Percentiles rank a stretch among this genome's conserved stretches.
Evolutionary conservation across 305 asterid species (phyloP).

Genomic region (Fraxinus nigra): DNA sequence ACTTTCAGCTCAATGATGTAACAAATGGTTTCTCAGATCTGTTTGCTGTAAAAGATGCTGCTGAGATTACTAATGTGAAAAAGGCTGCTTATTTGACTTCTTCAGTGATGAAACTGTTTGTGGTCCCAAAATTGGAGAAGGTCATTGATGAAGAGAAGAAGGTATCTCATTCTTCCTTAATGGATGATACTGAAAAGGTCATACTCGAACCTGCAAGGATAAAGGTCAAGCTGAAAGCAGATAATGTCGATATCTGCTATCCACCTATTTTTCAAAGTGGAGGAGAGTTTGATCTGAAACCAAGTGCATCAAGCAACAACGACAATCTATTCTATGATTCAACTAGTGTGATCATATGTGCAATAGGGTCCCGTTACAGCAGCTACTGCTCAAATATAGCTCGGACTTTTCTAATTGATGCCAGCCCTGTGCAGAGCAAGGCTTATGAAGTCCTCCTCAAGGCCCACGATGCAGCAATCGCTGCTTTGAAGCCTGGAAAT

Average conservation of each 20-base stretch:
- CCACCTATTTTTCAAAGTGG: conserved; percentile 89
- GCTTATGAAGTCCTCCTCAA: conserved; percentile 71
- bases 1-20: conserved; percentile 50
- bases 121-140: conserved; percentile 70
- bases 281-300: conserved; percentile 64
- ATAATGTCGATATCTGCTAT: conserved; percentile 74
- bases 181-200: conserved; percentile 75
- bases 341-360: conserved; percentile 64
- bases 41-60: conserved; percentile 59
- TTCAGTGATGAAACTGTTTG: conserved; percentile 61
- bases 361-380: conserved; percentile 69
- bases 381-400: conserved; percentile 82
- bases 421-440: conserved; percentile 49
- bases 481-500: conserved; percentile 61
- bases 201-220: conserved; percentile 59
- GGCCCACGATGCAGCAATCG: conserved; percentile 75
- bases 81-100: conserved; percentile 80
- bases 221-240: conserved; percentile 67
- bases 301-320: conserved; percentile 72
- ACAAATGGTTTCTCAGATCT: conserved; percentile 63
- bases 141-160: conserved; percentile 68
- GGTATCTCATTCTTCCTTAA: conserved; percentile 58
- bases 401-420: conserved; percentile 64
- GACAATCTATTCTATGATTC: conserved; percentile 58
- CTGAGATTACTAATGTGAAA: conserved; percentile 52